Evolutionary conservation across 2,329 filamentous ascomycete genomes (phyloP).

Genomic region (Stagonosporopsis rhizophila): DNA sequence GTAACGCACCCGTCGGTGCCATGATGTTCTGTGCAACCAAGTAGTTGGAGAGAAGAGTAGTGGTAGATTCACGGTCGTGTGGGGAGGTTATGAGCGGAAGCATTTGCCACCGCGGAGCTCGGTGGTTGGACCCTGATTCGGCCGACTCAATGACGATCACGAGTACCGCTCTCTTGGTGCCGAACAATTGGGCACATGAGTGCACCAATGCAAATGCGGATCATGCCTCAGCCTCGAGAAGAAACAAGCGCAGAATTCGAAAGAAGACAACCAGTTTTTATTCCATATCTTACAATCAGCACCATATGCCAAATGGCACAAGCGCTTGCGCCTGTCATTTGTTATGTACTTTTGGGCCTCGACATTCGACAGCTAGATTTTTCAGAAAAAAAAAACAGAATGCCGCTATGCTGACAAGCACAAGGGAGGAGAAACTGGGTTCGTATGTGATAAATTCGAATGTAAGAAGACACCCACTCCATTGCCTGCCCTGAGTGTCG

Average conservation of each 20-base stretch:
- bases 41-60: slow-evolving; percentile 15
- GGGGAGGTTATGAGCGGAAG: slow-evolving; percentile 33
- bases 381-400: slow-evolving; percentile 28
- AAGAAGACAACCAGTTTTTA: slow-evolving; percentile 11
- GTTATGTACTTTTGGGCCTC: slow-evolving; percentile 26
- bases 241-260: not conserved
- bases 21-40: slow-evolving; percentile 40
- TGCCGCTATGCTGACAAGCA: slow-evolving; percentile 39
- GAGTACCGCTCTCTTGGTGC: not conserved
- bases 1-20: slow-evolving; percentile 47
- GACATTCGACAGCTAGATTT: slow-evolving; percentile 10
- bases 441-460: slow-evolving; percentile 11
- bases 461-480: slow-evolving; percentile 42
- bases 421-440: slow-evolving; percentile 9
- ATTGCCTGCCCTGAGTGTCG: slow-evolving; percentile 22
- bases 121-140: slow-evolving; percentile 18
- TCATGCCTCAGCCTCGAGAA: not conserved
- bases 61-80: slow-evolving; percentile 15
- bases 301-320: slow-evolving; percentile 6
- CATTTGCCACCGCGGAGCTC: slow-evolving; percentile 26
- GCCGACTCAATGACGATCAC: slow-evolving; percentile 25
- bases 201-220: no score
- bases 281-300: slow-evolving; percentile 35
- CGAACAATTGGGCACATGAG: no score
- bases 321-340: slow-evolving; percentile 8